These are phyloP conservation scores for Phyllosticta capitalensis DNA, from an alignment of 2,329 filamentous ascomycete genomes.

Conservation along the genomic window DNA sequence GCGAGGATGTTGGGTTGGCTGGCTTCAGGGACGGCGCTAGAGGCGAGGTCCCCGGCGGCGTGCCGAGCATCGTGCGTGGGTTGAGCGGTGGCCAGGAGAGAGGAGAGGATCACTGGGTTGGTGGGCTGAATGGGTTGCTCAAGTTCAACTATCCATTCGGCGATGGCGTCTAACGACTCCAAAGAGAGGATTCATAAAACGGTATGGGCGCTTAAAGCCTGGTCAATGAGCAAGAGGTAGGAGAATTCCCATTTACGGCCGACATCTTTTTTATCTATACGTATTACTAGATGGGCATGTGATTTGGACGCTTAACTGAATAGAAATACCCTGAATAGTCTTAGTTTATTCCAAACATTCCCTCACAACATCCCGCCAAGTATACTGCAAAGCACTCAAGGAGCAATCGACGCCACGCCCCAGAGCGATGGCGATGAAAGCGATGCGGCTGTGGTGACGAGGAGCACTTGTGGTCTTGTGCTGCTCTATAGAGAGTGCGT, in stretches of 20 bases:
- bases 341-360: background rate
- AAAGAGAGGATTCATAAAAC: background rate
- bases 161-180: constrained; percentile 29
- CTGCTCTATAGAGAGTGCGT: no score
- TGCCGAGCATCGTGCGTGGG: constrained; percentile 79
- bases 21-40: constrained; percentile 29
- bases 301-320: background rate
- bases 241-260: background rate
- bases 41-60: constrained; percentile 61
- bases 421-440: no score
- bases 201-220: background rate
- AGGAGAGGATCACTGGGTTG: constrained; percentile 88
- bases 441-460: no score
- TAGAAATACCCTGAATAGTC: background rate
- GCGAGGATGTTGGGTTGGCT: constrained; percentile 59
- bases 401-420: no score
- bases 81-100: constrained; percentile 30
- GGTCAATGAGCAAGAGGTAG: background rate
- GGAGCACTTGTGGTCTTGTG: no score
- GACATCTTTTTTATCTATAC: background rate
- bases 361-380: no score
- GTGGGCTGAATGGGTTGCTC: constrained; percentile 79
- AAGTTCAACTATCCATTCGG: constrained; percentile 99
- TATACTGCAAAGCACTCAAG: no score
- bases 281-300: background rate